Base-by-base conservation (phyloP, 176 grass and related monocot genomes). In the Triticum monococcum region DNA sequence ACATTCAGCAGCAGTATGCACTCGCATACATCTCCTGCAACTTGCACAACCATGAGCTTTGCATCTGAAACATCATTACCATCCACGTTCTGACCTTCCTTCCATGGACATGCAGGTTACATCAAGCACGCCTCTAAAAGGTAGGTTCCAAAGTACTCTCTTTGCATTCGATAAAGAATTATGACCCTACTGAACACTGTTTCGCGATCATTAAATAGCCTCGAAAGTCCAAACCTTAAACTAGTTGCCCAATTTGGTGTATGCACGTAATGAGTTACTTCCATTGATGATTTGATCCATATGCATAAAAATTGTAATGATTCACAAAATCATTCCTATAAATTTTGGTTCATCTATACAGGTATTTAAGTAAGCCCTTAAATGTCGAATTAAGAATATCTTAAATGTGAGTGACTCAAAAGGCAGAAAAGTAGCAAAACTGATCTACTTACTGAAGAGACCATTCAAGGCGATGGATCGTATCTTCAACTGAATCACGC, bases 391-490 rank as follows among this genome's bases (percentile, higher is more conserved):
- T 3, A 75, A 52, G 25, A 54, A 31, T 38, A 9, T 67, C 66
- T 9, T 64, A 79, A 56, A 22, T 20, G 25, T n/a, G 40, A 3
- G 56, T 9, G 22, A 48, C 41, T 22, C 41, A 66, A 62, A 61
- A 62, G 45, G 22, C 7, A 54, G 54, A 74, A 76, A 3, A 69
- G 69, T 20, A 40, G 10, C 6, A 67, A 83, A 84, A 36, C 9
- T 43, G 26, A 33, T 87, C 78, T 28, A 88, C 93, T 91, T 92
- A 98, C 97, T 91, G 86, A 64, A 96, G 90, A 45, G 94, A 96
- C 94, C 97, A 98, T 81, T 94, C 94, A 70, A 98, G 88, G 88
- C 81, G 88, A 93, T 98, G 92, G 82, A 98, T 92, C 87, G 35
- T 94, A 83, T 98, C 97, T 71, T 98, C 97, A 87, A 96, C 75